Percentiles rank a stretch among this genome's conserved stretches.
phyloP scores from a whole-genome alignment of 345 rosid species.

The Sisymbrium altissimum region DNA sequence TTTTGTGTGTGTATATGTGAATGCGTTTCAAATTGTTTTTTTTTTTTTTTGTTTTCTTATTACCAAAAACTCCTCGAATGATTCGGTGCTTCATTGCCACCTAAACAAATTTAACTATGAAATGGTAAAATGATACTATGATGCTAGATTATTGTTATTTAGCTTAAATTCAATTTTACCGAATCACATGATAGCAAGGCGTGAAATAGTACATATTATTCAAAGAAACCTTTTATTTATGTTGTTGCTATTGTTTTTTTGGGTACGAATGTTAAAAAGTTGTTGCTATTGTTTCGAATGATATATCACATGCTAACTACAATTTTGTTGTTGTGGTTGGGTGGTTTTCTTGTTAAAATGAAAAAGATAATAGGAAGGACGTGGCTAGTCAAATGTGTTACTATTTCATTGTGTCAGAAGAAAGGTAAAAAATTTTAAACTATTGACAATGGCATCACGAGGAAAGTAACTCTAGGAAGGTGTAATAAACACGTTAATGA shows the following conservation, averaged over 20 bases:
- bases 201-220: not conserved
- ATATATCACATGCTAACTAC: not conserved
- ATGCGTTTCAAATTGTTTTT: not conserved
- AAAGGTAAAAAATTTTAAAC: not conserved
- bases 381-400: constrained; percentile 15
- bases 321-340: not conserved
- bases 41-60: not conserved
- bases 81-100: not conserved
- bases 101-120: too few species aligned
- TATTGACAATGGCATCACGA: constrained; percentile 29
- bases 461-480: not conserved
- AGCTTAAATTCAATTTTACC: not conserved
- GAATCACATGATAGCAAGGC: not conserved
- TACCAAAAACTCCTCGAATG: not conserved
- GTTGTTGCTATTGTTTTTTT: too few species aligned
- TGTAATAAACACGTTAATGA: constrained; percentile 14
- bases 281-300: not conserved
- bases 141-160: not conserved
- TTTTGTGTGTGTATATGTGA: not conserved
- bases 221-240: too few species aligned
- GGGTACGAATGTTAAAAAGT: too few species aligned
- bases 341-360: not conserved
- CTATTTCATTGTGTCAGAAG: constrained; percentile 10
- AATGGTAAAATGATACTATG: not conserved
- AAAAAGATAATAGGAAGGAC: not conserved